Evolutionary conservation across 352 stramenopile species (phyloP).

Genomic region (Blastocystis sp.): DNA sequence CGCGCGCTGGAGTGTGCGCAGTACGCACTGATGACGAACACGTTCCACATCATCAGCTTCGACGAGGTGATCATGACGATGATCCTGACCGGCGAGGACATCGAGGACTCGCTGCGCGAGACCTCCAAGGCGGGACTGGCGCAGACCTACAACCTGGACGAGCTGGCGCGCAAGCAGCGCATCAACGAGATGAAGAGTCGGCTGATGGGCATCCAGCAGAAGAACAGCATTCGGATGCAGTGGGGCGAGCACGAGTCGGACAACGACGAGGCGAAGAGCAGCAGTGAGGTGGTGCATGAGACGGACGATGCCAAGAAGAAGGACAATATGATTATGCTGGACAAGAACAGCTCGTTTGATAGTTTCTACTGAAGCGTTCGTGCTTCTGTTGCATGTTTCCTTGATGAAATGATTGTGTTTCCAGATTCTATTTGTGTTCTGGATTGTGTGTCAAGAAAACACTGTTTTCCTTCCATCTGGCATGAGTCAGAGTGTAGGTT

Average conservation of each 20-base stretch:
- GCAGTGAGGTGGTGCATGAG: not conserved
- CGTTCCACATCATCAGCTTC: constrained; percentile 58
- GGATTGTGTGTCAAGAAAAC: not conserved
- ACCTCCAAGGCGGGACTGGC: constrained; percentile 60
- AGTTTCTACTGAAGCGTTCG: not conserved
- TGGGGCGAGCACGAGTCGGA: constrained; percentile 23
- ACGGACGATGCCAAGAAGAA: not conserved
- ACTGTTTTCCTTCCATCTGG: not conserved
- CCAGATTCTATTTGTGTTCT: not conserved
- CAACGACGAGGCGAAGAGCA: constrained; percentile 15
- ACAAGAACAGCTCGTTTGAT: constrained; percentile 46
- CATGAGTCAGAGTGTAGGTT: not conserved
- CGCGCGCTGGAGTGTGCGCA: constrained; percentile 70
- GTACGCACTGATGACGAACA: constrained; percentile 65
- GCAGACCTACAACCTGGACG: constrained; percentile 67
- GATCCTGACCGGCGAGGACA: constrained; percentile 5
- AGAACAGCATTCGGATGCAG: constrained; percentile 55
- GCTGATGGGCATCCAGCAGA: constrained; percentile 4
- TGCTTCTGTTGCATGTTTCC: constrained; percentile 35
- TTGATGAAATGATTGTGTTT: not conserved
- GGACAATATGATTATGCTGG: constrained; percentile 60
- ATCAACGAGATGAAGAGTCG: constrained; percentile 50
- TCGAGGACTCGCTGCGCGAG: constrained; percentile 25
- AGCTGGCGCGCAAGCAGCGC: constrained; percentile 54
- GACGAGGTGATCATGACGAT: constrained; percentile 66